A percentile compares a stretch with the other conserved stretches of the same genome.
Conservation (phyloP, 805 yeast genomes). For the Lachancea cidri region DNA sequence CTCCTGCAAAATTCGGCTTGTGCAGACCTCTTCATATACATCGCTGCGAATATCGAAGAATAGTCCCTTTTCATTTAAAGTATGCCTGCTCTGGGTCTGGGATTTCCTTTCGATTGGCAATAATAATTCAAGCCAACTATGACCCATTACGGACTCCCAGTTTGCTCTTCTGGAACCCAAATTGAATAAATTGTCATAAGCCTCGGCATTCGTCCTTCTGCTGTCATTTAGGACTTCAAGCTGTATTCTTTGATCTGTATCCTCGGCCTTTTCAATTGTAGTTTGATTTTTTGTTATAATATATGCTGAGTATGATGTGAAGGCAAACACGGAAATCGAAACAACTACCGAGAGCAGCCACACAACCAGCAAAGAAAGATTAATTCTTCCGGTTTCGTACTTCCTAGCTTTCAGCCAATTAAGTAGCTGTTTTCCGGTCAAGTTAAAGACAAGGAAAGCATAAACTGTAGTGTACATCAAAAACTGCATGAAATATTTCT, state of each 20-base stretch:
- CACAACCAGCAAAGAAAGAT: slow-evolving; percentile 56
- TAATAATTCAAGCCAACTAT: slow-evolving; percentile 58
- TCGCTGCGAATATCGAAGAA: slow-evolving; percentile 36
- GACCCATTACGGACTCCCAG: slow-evolving; percentile 73
- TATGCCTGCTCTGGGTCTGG: slow-evolving; percentile 25
- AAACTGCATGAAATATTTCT: slow-evolving; percentile 74
- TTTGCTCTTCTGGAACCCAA: slow-evolving; percentile 55
- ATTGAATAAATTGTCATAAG: slow-evolving; percentile 67
- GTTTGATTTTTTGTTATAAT: slow-evolving; percentile 63
- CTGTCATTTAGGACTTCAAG: slow-evolving; percentile 36
- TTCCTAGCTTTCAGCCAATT: slow-evolving; percentile 41
- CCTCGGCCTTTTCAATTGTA: slow-evolving; percentile 72
- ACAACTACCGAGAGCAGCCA: slow-evolving; percentile 50
- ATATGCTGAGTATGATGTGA: slow-evolving; percentile 53
- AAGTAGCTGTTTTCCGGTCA: slow-evolving; percentile 42
- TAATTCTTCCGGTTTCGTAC: slow-evolving; percentile 41
- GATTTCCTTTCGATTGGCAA: slow-evolving; percentile 45
- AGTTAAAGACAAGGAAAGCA: slow-evolving; percentile 37
- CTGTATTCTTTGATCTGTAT: slow-evolving; percentile 42
- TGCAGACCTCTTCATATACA: slow-evolving; percentile 40
- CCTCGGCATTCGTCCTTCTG: slow-evolving; percentile 39
- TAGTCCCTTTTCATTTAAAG: slow-evolving; percentile 42
- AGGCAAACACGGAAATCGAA: slow-evolving; percentile 50
- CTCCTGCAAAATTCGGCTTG: slow-evolving; percentile 28
- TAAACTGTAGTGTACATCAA: slow-evolving; percentile 49